Base-by-base conservation (phyloP, 2,329 filamentous ascomycete genomes). In the Aureobasidium uvarum region DNA sequence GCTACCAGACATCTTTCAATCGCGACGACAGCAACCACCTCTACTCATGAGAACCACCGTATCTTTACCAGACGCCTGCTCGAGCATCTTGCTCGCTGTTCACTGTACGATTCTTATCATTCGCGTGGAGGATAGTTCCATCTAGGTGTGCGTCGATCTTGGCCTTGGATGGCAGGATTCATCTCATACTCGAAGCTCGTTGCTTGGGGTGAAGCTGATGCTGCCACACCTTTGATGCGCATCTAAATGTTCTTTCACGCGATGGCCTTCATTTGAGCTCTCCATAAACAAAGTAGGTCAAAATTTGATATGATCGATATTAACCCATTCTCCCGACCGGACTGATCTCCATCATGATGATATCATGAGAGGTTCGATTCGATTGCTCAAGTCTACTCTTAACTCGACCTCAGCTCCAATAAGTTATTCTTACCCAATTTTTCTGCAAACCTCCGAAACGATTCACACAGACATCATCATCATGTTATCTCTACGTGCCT, bases 311-410 rank as follows among this genome's bases (percentile, higher is more conserved):
- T 51, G 33, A 51, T 31, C 18, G 41, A 62, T 18, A 23, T 41
- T 62, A 39, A 28, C 10, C 45, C 33, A 50, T 51, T 50, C 45
- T 50, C 23, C 58, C 45, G 33, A 36, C 10, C 45, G 20, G 58
- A 51, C 8, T 39, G 45, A 41, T 51, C 31, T 51, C 45, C 58
- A 62, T 62, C 58, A 62, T 62, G 58, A 62, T 62, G 58, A 62
- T 51, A 38, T 62, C 45, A 62, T 62, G 31, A 51, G 10, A 28
- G 58, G 41, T 14, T 38, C 33, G 45, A 50, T 39, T 39, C 41
- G 43, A 23, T 50, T 62, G 16, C 14, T 51, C 20, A 8, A 48
- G 18, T 60, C 25, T 48, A 20, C 33, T 5, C 20, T 39, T 31
- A 28, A 39, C 20, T 51, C 5, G 14, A 39, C 45, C 58, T 62